phyloP scores from a whole-genome alignment of 192 early-diverging fungal genomes.

The Piromyces finnis region DNA sequence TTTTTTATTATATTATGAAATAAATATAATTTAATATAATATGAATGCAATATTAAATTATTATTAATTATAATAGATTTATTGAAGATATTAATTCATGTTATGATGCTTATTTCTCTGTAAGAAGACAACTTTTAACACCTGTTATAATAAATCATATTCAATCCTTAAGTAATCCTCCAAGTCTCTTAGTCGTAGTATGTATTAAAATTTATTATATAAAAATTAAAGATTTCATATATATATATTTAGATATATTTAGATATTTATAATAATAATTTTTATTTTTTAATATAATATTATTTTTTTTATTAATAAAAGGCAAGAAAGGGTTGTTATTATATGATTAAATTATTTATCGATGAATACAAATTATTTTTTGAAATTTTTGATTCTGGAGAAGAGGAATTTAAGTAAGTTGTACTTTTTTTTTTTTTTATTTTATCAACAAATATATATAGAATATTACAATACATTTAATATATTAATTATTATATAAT shows the following conservation, averaged over 20 bases:
- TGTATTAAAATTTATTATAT: too few species aligned
- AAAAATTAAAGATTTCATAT: too few species aligned
- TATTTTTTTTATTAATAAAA: neutral
- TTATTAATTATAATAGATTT: too few species aligned
- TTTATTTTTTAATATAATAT: too few species aligned
- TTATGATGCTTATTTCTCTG: slow-evolving; percentile 50
- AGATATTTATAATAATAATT: too few species aligned
- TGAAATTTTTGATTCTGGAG: slow-evolving; percentile 59
- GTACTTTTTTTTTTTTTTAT: neutral
- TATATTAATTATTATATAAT: too few species aligned
- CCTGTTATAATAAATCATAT: slow-evolving; percentile 46
- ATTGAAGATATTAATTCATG: slow-evolving; percentile 56
- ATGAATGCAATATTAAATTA: too few species aligned
- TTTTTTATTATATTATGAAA: too few species aligned
- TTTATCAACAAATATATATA: too few species aligned
- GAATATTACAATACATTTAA: too few species aligned
- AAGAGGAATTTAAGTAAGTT: slow-evolving; percentile 53
- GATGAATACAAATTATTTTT: slow-evolving; percentile 69
- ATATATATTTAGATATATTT: too few species aligned
- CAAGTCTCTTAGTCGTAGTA: neutral
- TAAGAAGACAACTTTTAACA: slow-evolving; percentile 46
- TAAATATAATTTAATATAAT: too few species aligned
- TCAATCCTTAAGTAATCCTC: neutral
- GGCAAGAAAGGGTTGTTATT: slow-evolving; percentile 65
- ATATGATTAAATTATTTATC: slow-evolving; percentile 60